Evolutionary conservation across 1,284 basidiomycete genomes (phyloP), one percentile per base, ranked within the genome.

Genomic region (Ustilago esculenta): DNA sequence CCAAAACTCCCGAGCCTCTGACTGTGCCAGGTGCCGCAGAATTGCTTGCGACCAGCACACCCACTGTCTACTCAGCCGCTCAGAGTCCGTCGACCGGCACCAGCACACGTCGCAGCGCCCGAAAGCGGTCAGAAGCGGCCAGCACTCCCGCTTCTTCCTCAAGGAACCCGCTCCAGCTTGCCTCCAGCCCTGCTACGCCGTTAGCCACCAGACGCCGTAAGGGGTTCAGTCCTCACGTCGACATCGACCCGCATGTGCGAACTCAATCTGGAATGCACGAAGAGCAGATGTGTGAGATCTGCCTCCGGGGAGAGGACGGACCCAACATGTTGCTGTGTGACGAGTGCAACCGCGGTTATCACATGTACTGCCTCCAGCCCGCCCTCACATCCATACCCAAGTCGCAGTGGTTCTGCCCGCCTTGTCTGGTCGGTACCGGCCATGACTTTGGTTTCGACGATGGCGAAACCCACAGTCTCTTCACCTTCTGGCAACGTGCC

Each of bases 361-460:
- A 99, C 84, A 94, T 92, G 84, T 92, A 92, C 82, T 98, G 96
- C 81, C 89, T 98, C 53, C 90, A 93, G 75, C 95, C 96, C 3
- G 93, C 94, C 18, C 84, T 98, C 41, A 84, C 86, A 3, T 84
- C 86, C 5, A 90, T 98, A 50, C 95, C 96, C 3, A 90, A 90
- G 71, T 92, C 93, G 53, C 90, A 95, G 70, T 99, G 96, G 95
- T 98, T 90, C 83, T 99, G 96, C 82, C 91, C 92, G 73, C 89
- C 89, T 1, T 99, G 96, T 80, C 85, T 99, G 15, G 88, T 94
- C 39, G 90, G 89, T 24, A 96, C 92, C 0, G 94, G 95, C n/a
- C 92, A 92, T 55, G 96, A 98, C 83, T 99, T 92, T 79, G 96
- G 96, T 36, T 99, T 98, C 78, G 95, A 98, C 75, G 95, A 98